Conservation (phyloP, 2,329 filamentous ascomycete species). For the Endoconidiophora laricicola region DNA sequence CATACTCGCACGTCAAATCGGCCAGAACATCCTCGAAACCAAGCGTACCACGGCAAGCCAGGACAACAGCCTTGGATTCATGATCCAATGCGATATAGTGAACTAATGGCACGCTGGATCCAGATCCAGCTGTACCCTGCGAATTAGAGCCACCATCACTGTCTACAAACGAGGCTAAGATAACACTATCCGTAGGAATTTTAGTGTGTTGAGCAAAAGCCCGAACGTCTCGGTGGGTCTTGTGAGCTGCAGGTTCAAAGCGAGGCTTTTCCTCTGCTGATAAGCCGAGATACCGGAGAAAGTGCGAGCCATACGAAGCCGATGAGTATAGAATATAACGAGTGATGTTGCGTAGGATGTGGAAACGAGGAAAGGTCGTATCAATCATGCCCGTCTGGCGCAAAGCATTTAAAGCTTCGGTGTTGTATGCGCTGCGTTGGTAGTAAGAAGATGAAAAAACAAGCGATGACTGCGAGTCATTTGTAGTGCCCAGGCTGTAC, state of each 20-base stretch:
- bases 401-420: constrained; percentile 31
- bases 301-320: constrained; percentile 47
- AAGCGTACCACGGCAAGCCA: constrained; percentile 56
- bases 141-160: constrained; percentile 49
- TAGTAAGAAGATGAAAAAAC: constrained; percentile 30
- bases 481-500: constrained; percentile 40
- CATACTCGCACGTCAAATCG: constrained; percentile 60
- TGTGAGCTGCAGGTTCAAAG: constrained; percentile 23
- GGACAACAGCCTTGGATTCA: constrained; percentile 52
- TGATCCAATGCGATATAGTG: constrained; percentile 60
- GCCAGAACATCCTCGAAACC: constrained; percentile 60
- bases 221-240: constrained; percentile 42
- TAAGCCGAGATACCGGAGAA: constrained; percentile 47
- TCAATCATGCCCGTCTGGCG: constrained; percentile 36
- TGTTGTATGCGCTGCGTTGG: constrained; percentile 31
- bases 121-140: constrained; percentile 45
- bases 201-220: constrained; percentile 48
- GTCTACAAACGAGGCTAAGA: constrained; percentile 56
- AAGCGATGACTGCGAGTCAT: constrained; percentile 36
- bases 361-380: constrained; percentile 41
- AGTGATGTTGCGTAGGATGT: constrained; percentile 44
- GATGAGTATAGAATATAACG: constrained; percentile 52
- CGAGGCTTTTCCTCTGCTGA: constrained; percentile 29
- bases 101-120: constrained; percentile 42
- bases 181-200: constrained; percentile 37